Evolutionary conservation across 306 rosid genomes (phyloP).

Genomic region (Casuarina cunninghamiana): DNA sequence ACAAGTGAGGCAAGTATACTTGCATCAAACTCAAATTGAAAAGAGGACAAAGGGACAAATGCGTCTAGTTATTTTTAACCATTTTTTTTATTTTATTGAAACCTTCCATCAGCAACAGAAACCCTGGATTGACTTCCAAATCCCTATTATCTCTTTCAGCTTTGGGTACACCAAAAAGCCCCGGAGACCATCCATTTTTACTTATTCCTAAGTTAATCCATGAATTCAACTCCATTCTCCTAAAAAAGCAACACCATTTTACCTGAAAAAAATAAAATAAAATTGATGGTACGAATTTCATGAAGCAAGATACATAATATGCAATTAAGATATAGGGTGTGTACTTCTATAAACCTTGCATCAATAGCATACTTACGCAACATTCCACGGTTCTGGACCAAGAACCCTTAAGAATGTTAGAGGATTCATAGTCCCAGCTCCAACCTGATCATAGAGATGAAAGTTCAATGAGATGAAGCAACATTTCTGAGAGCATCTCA

Average conservation of each 20-base stretch:
- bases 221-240: background rate
- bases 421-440: slow-evolving; percentile 99
- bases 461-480: background rate
- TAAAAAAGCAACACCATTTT: background rate
- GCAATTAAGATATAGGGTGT: background rate
- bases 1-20: background rate
- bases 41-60: background rate
- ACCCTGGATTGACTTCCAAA: background rate
- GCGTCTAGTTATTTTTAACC: background rate
- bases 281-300: background rate
- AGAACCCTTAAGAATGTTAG: slow-evolving; percentile 92
- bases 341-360: slow-evolving; percentile 34
- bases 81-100: background rate
- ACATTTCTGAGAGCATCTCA: background rate
- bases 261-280: background rate
- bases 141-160: background rate
- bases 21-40: background rate
- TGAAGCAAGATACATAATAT: background rate
- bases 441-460: slow-evolving; percentile 65
- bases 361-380: slow-evolving; percentile 83
- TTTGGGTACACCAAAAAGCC: background rate
- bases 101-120: background rate
- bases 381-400: slow-evolving; percentile 99
- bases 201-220: background rate
- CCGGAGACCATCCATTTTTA: background rate